Evolutionary conservation across 2,329 filamentous ascomycete genomes (phyloP).

Genomic region (Sodiomyces alkalinus): DNA sequence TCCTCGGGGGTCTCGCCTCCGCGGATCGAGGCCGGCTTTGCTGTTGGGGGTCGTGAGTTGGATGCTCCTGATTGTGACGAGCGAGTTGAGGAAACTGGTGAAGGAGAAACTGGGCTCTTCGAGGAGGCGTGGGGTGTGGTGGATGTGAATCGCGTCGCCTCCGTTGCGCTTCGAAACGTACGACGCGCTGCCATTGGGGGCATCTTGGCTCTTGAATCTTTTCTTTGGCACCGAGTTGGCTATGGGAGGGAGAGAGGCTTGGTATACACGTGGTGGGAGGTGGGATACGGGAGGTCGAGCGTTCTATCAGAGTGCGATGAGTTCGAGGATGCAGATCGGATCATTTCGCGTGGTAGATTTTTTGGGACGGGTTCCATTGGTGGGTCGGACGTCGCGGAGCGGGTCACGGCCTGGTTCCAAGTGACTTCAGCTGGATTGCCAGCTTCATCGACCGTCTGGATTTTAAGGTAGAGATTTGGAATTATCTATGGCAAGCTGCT

Average conservation of each 20-base stretch:
- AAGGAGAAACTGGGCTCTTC: too few species aligned
- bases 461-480: too few species aligned
- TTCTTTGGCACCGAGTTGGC: neutral
- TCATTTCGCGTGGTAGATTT: slow-evolving; percentile 1
- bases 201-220: neutral
- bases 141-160: slow-evolving; percentile 57
- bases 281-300: neutral
- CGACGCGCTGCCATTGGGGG: slow-evolving; percentile 24
- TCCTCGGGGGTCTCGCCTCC: slow-evolving; percentile 50
- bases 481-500: too few species aligned
- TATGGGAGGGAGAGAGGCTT: too few species aligned
- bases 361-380: neutral
- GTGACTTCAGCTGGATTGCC: too few species aligned
- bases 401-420: neutral
- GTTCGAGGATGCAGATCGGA: neutral
- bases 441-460: neutral
- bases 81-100: too few species aligned
- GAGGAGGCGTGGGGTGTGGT: slow-evolving; percentile 48
- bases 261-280: neutral
- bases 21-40: too few species aligned
- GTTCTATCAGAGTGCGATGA: too few species aligned
- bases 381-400: neutral
- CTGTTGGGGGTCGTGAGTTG: too few species aligned
- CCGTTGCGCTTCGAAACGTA: slow-evolving; percentile 53
- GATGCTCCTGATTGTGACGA: too few species aligned